Evolutionary conservation across 1,139 yeast genomes (phyloP).

Genomic region (Taphrina communis): DNA sequence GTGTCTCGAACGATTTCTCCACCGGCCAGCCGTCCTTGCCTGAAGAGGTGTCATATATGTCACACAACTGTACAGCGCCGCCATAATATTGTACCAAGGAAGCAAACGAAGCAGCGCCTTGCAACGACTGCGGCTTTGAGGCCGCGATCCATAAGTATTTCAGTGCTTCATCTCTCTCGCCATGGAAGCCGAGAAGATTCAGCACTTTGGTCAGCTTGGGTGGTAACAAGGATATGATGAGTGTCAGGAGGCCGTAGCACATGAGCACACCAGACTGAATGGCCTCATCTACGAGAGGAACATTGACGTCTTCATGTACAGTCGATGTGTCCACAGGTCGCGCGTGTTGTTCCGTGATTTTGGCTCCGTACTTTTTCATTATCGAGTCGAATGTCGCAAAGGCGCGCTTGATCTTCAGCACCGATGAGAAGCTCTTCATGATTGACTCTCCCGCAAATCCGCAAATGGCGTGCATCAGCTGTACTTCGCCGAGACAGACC

Average conservation of each 20-base stretch:
- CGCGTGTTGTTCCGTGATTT: constrained; percentile 19
- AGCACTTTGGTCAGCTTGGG: constrained; percentile 88
- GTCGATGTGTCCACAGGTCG: background rate
- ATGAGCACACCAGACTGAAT: constrained; percentile 32
- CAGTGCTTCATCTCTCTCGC: constrained; percentile 82
- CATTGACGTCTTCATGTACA: constrained; percentile 26
- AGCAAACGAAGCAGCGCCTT: constrained; percentile 86
- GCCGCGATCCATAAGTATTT: constrained; percentile 87
- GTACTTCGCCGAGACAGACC: constrained; percentile 32
- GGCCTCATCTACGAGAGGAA: constrained; percentile 39
- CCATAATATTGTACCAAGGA: constrained; percentile 86
- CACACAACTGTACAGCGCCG: constrained; percentile 85
- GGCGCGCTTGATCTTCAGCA: constrained; percentile 36
- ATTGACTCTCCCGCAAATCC: constrained; percentile 39
- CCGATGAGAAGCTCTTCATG: constrained; percentile 39
- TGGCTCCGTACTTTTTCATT: constrained; percentile 39
- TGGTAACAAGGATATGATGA: constrained; percentile 86
- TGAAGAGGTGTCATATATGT: constrained; percentile 57
- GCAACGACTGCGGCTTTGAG: constrained; percentile 73
- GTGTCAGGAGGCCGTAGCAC: constrained; percentile 52
- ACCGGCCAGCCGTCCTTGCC: constrained; percentile 44
- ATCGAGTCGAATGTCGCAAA: constrained; percentile 29
- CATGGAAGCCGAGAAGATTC: constrained; percentile 88
- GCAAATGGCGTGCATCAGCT: constrained; percentile 37
- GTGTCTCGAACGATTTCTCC: constrained; percentile 45